phyloP scores from a whole-genome alignment of 768 basidiomycete species.

The Collybiopsis confluens region DNA sequence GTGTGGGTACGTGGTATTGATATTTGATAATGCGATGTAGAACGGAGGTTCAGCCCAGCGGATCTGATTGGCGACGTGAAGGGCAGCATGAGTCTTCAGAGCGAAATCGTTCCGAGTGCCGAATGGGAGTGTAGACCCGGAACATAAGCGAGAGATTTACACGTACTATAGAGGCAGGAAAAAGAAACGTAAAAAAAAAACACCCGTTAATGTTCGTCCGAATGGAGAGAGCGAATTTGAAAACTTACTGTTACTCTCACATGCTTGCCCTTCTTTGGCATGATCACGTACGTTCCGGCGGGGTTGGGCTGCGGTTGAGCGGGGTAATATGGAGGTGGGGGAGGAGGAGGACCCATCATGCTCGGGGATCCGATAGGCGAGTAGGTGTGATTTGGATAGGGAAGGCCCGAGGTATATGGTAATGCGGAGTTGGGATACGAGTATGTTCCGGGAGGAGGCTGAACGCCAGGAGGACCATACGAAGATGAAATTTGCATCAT shows the following conservation, averaged over 20 bases:
- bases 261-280: neutral
- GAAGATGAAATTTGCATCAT: neutral
- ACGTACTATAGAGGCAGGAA: neutral
- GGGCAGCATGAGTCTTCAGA: too few relatives aligned
- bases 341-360: neutral
- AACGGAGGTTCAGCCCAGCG: too few relatives aligned
- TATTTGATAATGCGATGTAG: too few relatives aligned
- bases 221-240: neutral
- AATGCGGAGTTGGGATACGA: neutral
- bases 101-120: too few relatives aligned
- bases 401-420: neutral
- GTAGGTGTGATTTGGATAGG: neutral
- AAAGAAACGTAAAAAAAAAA: neutral
- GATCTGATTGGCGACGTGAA: too few relatives aligned
- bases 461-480: neutral
- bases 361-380: neutral
- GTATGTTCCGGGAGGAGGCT: constrained; percentile 1
- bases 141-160: too few relatives aligned
- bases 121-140: too few relatives aligned
- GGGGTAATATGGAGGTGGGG: neutral
- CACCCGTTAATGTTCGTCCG: neutral
- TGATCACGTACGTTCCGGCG: neutral
- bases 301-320: neutral
- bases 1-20: too few relatives aligned
- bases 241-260: constrained; percentile 2